phyloP scores from a whole-genome alignment of 2,329 filamentous ascomycete species.

The Fusarium papillatum region DNA sequence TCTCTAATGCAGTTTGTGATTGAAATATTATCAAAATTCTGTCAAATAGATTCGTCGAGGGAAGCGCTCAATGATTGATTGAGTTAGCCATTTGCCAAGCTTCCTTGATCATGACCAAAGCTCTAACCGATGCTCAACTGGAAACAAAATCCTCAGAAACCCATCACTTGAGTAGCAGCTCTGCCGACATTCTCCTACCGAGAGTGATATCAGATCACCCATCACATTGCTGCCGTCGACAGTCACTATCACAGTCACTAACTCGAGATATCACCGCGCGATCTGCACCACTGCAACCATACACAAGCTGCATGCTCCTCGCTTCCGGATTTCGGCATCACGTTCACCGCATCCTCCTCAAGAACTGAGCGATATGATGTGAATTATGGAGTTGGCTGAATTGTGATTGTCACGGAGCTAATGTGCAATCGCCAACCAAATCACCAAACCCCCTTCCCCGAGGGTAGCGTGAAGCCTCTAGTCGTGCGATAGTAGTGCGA shows the following conservation, averaged over 20 bases:
- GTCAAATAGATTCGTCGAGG: not conserved
- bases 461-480: constrained; percentile 29
- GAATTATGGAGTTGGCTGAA: not conserved
- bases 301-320: not conserved
- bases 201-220: constrained; percentile 1
- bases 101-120: not conserved
- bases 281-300: not conserved
- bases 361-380: not conserved
- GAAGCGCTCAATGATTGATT: not conserved
- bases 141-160: not conserved
- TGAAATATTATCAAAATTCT: not conserved
- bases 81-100: not conserved
- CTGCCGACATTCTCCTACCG: not conserved
- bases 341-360: constrained; percentile 22
- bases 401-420: constrained; percentile 31
- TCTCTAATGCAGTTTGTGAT: not conserved
- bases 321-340: not conserved
- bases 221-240: not conserved
- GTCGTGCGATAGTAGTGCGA: constrained; percentile 39
- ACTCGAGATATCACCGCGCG: not conserved
- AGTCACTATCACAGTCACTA: constrained; percentile 30
- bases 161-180: not conserved
- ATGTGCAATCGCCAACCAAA: constrained; percentile 31
- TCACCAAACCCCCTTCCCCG: constrained; percentile 14
- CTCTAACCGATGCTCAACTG: not conserved